These are phyloP conservation scores for Colletotrichum camelliae DNA, from an alignment of 2,329 filamentous ascomycete species.

Conservation along the genomic window DNA sequence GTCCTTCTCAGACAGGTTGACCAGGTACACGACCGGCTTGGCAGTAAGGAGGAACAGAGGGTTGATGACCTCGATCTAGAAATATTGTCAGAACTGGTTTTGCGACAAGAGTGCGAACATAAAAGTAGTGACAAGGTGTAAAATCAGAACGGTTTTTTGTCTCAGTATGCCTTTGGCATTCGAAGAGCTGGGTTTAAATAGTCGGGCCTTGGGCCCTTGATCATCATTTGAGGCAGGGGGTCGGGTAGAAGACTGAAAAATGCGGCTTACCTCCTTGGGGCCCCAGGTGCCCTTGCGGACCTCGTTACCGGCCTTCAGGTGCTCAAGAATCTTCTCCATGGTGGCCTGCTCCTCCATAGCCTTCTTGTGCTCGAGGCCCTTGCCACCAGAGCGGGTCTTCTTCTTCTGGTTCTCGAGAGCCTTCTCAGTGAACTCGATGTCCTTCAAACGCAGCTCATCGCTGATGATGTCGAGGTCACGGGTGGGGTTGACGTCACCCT, in stretches of 20 bases:
- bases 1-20: conserved; percentile 97
- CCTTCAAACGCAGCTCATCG: conserved; percentile 95
- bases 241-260: conserved; percentile 25
- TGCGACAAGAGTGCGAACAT: conserved; percentile 23
- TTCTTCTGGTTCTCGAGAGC: conserved; percentile 90
- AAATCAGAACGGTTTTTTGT: conserved; percentile 57
- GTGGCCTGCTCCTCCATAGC: conserved; percentile 92
- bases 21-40: conserved; percentile 95
- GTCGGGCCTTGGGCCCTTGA: conserved; percentile 93
- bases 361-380: conserved; percentile 98
- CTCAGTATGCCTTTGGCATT: conserved; percentile 90
- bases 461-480: conserved; percentile 96
- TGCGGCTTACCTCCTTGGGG: conserved; percentile 86
- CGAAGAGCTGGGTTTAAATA: conserved; percentile 99
- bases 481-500: conserved; percentile 95
- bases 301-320: conserved; percentile 88
- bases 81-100: conserved; percentile 32
- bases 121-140: conserved; percentile 20
- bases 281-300: conserved; percentile 89
- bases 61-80: conserved; percentile 95
- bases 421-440: conserved; percentile 98
- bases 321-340: conserved; percentile 86
- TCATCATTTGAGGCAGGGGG: conserved; percentile 77
- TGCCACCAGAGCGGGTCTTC: conserved; percentile 92
- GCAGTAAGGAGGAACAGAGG: conserved; percentile 92